Conservation (phyloP, 495 filamentous ascomycete species). For the Annulohypoxylon moriforme region DNA sequence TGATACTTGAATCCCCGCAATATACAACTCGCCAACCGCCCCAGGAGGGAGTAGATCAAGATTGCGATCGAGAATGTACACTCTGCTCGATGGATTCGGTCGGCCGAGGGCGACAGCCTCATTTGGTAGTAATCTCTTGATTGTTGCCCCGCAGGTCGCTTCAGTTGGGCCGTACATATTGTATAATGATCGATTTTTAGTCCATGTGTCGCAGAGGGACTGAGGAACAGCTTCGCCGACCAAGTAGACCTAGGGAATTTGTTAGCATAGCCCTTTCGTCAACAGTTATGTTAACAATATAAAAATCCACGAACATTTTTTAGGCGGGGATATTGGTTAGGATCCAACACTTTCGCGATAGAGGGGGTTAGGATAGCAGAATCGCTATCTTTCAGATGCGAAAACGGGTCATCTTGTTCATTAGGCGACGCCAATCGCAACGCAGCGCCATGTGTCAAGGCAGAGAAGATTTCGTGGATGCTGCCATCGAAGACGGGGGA, state of each 20-base stretch:
- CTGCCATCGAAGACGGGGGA: constrained; percentile 54
- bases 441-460: constrained; percentile 53
- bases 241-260: neutral
- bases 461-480: constrained; percentile 56
- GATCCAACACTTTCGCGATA: neutral
- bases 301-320: neutral
- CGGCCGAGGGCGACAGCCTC: neutral
- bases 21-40: neutral
- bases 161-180: constrained; percentile 3
- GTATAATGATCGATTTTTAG: neutral
- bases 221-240: constrained; percentile 5
- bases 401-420: constrained; percentile 1
- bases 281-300: neutral
- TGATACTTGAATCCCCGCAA: neutral
- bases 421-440: constrained; percentile 22
- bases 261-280: neutral
- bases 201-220: neutral
- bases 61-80: neutral
- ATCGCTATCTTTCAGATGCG: neutral
- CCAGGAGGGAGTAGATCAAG: neutral
- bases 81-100: neutral
- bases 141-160: neutral
- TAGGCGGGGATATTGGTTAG: neutral
- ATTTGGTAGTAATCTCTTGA: neutral
- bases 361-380: neutral